Base-by-base conservation (phyloP, 2,329 filamentous ascomycete genomes). In the Coniella lustricola region DNA sequence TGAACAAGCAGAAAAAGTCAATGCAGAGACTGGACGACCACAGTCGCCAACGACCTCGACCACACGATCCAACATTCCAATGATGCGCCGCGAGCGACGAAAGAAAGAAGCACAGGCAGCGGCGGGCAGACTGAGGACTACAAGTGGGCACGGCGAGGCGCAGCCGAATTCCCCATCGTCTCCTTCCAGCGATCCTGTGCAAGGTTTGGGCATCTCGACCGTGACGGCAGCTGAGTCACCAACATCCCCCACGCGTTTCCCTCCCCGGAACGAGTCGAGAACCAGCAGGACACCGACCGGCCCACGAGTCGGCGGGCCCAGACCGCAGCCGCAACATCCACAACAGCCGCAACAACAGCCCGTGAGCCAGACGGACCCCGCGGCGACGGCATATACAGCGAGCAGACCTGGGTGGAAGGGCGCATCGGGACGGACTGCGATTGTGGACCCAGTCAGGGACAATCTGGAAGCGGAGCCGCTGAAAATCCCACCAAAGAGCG, bases 351-450 rank as follows among this genome's bases (percentile, higher is more conserved):
- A 35, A 13, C 35, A 14, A 32, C 22, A 45, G n/a, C 31, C 46
- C 13, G 20, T 22, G 3, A 44, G 43, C 32, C 52, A 56, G 32
- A 60, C 35, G 60, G 65, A 65, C 56, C 64, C 59, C 54, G 69
- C 59, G 12, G 67, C 59, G 2, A 56, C 59, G 18, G 64, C 63
- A 55, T 58, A 67, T 57, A 54, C 62, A 57, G 52, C 65, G 21
- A 69, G 60, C 44, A 70, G 73, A 18, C 79, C 81, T 4, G 73
- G 81, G 49, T 90, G 86, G 86, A 83, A 82, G 57, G 85, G 85
- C 16, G 80, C 81, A 33, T 88, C 82, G 61, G 86, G 86, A 22
- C 78, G 85, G 55, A 74, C 75, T 36, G 71, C 77, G 32, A 72
- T 87, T 48, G 75, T 86, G 31, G 74, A 75, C 38, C 81, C 84